Conservation (phyloP, 2,329 filamentous ascomycete species). For the Alternaria arbusti region DNA sequence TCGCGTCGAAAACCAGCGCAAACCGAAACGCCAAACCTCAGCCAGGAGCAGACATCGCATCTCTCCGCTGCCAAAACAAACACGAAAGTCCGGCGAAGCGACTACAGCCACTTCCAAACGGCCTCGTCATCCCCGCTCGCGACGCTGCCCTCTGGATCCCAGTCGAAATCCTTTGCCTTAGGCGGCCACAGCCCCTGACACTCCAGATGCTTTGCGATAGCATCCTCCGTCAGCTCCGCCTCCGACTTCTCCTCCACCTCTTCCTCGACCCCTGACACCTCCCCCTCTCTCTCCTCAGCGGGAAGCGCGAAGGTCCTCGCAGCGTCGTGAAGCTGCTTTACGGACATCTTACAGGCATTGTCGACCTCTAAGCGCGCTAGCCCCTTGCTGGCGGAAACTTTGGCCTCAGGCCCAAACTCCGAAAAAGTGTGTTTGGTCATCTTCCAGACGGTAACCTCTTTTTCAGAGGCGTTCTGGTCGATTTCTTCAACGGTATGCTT, state of each 20-base stretch:
- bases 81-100: neutral
- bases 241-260: conserved; percentile 1
- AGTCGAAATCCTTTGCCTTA: neutral
- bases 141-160: conserved; percentile 4
- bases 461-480: neutral
- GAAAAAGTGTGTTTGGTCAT: neutral
- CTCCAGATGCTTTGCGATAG: conserved; percentile 3
- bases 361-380: conserved; percentile 3
- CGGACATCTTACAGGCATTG: neutral
- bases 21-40: neutral
- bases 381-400: conserved; percentile 2
- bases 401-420: conserved; percentile 11
- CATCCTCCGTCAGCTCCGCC: conserved; percentile 13
- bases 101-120: conserved; percentile 3
- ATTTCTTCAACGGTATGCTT: neutral
- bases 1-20: neutral
- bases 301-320: neutral
- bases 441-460: conserved; percentile 4
- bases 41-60: neutral
- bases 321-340: neutral
- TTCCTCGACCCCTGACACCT: neutral
- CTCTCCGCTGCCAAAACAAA: neutral
- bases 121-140: neutral
- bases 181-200: neutral
- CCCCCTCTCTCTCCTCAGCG: neutral